Evolutionary conservation across 805 yeast genomes (phyloP).

Genomic region (Barnettozyma sp.): DNA sequence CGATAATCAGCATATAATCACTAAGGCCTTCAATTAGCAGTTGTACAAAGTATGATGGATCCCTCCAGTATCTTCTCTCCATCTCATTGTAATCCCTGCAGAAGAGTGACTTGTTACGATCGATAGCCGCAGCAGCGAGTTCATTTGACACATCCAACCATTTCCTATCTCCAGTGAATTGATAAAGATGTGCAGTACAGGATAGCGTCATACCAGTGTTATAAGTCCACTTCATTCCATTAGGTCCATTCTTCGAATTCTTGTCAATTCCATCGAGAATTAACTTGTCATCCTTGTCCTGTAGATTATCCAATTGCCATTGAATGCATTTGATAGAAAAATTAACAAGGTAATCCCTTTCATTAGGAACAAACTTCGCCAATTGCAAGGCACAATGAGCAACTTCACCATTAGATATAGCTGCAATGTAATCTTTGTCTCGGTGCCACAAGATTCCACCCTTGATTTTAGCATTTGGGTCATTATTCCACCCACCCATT

Average conservation of each 20-base stretch:
- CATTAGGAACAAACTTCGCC: conserved; percentile 45
- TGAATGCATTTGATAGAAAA: conserved; percentile 56
- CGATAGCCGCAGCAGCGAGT: conserved; percentile 49
- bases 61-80: conserved; percentile 56
- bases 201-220: conserved; percentile 62
- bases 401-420: conserved; percentile 63
- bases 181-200: conserved; percentile 43
- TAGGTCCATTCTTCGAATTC: conserved; percentile 33
- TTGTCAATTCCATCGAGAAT: conserved; percentile 53
- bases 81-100: conserved; percentile 49
- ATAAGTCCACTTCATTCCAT: conserved; percentile 56
- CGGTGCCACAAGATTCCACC: conserved; percentile 71
- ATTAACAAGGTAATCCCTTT: conserved; percentile 39
- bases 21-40: conserved; percentile 61
- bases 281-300: conserved; percentile 48
- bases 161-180: conserved; percentile 41
- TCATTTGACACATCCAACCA: conserved; percentile 34
- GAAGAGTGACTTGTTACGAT: conserved; percentile 48
- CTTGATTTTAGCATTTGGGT: conserved; percentile 19
- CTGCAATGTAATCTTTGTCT: conserved; percentile 48
- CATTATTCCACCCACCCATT: conserved; percentile 54
- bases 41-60: conserved; percentile 55
- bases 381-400: conserved; percentile 56
- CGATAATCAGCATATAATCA: conserved; percentile 48
- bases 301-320: conserved; percentile 47